Evolutionary conservation across 306 rosid species (phyloP), one percentile per base, ranked within the genome.

Genomic region (Inga laurina): DNA sequence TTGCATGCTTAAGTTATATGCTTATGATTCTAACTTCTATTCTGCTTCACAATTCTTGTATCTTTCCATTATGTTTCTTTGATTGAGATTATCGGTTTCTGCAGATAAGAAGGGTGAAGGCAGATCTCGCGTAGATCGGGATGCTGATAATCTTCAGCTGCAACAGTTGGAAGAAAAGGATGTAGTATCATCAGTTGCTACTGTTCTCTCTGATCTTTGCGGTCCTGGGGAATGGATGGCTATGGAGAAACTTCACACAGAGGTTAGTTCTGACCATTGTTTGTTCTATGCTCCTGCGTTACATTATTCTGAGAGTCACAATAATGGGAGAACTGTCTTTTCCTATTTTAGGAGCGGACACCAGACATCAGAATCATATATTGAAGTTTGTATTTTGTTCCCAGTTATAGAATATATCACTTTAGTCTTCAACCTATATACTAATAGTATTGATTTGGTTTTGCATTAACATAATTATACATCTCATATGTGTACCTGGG

Each of bases 191-290:
- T 91, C 98, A n/a, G 99, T 96, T 78, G 99, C 99, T 85, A 94
- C 91, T 8, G 98, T 94, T 67, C 97, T 96, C 21, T 96, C 99
- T 68, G 99, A 96, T 83, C 91, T 96, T 61, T 96, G 99, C 77
- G 99, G 99, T 80, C 99, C 99, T 6, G 99, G 99, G 75, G 99
- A 96, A 70, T 96, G 99, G 99, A 96, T 96, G 99, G 94, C 98
- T 32, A 91, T 94, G 99, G 99, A 96, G 90, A 96, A 90, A 84
- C 97, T 96, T 87, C 99, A 96, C 68, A 22, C 91, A 0, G 94
- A 92, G 97, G 99, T 96, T 78, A 87, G 94, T 89, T 73, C 86
- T 81, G 27, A 74, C 52, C 80, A 51, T 72, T 83, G 15, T 62
- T 32, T 83, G 24, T 61, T 82, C 52, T 32, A 22, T 22, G 76